These are phyloP conservation scores for Beta corolliflora DNA, from an alignment of 179 eudicot genomes.

Conservation along the genomic window DNA sequence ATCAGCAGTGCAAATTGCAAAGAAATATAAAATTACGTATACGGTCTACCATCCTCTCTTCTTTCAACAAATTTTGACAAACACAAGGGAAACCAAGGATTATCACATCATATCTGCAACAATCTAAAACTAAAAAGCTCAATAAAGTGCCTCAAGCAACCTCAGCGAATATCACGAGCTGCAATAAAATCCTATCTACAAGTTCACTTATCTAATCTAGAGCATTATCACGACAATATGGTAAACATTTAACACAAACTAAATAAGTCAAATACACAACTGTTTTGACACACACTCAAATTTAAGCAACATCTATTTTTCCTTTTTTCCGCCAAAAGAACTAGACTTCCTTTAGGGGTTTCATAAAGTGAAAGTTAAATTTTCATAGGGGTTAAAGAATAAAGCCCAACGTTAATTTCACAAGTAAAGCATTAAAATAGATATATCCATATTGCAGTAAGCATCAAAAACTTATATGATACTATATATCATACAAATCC, in stretches of 20 bases:
- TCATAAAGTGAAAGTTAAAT: neutral
- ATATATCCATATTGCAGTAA: neutral
- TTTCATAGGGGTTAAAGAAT: neutral
- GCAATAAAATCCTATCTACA: neutral
- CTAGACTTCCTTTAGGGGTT: neutral
- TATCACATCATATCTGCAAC: neutral
- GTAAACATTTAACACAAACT: neutral
- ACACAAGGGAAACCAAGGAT: neutral
- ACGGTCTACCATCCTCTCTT: neutral
- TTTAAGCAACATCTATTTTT: too few relatives aligned
- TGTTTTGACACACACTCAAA: neutral
- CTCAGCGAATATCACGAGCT: neutral
- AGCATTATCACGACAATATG: neutral
- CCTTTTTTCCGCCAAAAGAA: too few relatives aligned
- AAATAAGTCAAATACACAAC: neutral
- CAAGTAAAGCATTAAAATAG: neutral
- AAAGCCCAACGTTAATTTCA: neutral
- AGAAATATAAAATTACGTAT: neutral
- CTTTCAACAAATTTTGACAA: neutral
- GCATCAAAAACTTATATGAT: too few relatives aligned
- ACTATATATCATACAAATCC: too few relatives aligned
- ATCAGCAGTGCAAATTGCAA: neutral
- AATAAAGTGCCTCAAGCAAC: neutral
- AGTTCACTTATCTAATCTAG: neutral
- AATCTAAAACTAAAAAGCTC: neutral